Base-by-base conservation (phyloP, 306 rosid genomes). In the Abrus pulchellus region DNA sequence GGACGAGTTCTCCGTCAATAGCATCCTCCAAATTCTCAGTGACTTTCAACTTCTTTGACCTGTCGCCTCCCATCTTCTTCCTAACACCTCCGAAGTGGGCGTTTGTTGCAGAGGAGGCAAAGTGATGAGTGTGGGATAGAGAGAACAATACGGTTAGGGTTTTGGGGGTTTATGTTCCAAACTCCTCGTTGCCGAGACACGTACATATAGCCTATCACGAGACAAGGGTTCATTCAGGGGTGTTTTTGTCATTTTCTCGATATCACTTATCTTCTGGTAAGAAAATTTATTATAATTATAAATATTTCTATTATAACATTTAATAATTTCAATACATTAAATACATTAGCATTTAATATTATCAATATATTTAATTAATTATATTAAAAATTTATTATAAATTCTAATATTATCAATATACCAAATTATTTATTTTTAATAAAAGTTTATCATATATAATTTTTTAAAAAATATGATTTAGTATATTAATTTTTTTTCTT, bases 1-100 rank as follows among this genome's bases (percentile, higher is more conserved):
- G 87, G 72, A 94, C 87, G 75, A 94, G 97, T 76, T 94, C 87
- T 72, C 80, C 94, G 14, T 92, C 92, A 70, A 92, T 83, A 33
- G 5, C 9, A 4, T 81, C 86, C 49, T 90, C 94, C 0, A 87
- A 67, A 77, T 82, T 79, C 40, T 92, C 97, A 0, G 87, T 20
- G 1, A 80, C 79, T 90, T 90, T 94, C 52, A 82, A 77, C 84
- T 86, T 94, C 87, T 94, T 94, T 28, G 91, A 74, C 60, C 84
- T 94, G 83, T 89, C 97, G 6, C 86, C 89, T 38, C 83, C 90
- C 97, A 94, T 91, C 69, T 80, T 89, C 85, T 61, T 45, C 45
- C 72, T 60, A 71, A 36, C 54, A 55, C 75, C 57, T 62, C 9
- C 66, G 43, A 81, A n/a, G 75, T 9, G 30, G 7, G 74, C 47